Base-by-base conservation (phyloP, 106 monocot species). In the Chionographis japonica region DNA sequence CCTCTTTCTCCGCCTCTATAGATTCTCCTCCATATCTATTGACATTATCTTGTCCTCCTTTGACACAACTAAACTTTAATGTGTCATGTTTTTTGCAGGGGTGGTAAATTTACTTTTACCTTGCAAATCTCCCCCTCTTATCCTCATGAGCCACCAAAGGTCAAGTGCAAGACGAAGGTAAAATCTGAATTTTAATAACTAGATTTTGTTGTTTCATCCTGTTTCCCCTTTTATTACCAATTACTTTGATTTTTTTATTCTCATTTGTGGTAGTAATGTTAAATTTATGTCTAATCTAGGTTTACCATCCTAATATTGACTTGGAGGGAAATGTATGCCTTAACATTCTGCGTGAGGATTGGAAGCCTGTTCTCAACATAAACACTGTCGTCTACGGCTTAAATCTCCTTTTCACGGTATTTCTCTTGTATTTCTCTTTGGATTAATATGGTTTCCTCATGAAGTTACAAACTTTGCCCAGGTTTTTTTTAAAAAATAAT, bases 151-250 rank as follows among this genome's bases (percentile, higher is more conserved):
- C 87, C 94, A 77, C 94, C 94, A 12, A 94, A 94, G 57, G 94
- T 94, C 59, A 94, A 94, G 65, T 94, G 94, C 85, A 94, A 94
- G 83, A 94, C 94, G 65, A 94, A 94, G 90, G 94, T 90, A 81
- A 35, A 46, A 5, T 17, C 39, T 60, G 36, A 6, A 61, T 50
- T 69, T 54, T 62, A 1, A 16, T 59, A 37, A 64, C 6, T 53
- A 53, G 18, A 41, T 50, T 15, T 49, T 50, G 27, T 18, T 56
- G 27, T 50, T 37, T 43, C 20, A 54, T 53, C 16, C 39, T 56
- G 15, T 50, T 52, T 54, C 9, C 46, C 46, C 46, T 10, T 3
- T 9, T 46, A 73, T 38, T 27, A 4, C 39, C 50, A 37, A 39
- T 12, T 17, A 18, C 12, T 51, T 40, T 57, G 4, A 37, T 55